A percentile compares a stretch with the other conserved stretches of the same genome.
Evolutionary conservation across 495 filamentous ascomycete genomes (phyloP).

Genomic region (Penicillium paxilli): DNA sequence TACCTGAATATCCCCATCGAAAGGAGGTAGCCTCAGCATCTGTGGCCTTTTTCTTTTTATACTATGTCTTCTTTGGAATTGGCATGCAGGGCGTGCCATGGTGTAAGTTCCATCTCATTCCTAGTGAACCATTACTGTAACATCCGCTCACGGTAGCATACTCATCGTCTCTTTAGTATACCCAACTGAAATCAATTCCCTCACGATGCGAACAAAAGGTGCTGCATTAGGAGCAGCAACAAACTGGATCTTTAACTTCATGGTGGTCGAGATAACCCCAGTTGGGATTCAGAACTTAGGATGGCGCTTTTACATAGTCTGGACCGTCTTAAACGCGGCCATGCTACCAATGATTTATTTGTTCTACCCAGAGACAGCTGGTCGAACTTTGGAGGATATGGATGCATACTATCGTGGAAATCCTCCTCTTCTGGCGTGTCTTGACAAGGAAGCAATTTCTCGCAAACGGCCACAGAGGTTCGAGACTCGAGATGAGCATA

Average conservation of each 20-base stretch:
- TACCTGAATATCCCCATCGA: slow-evolving; percentile 15
- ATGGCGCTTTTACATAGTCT: slow-evolving; percentile 29
- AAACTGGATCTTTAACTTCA: slow-evolving; percentile 62
- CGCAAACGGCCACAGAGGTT: slow-evolving; percentile 4
- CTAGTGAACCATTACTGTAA: too few species aligned
- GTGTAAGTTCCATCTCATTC: slow-evolving; percentile 22
- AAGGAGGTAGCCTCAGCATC: slow-evolving; percentile 33
- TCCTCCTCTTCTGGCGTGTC: slow-evolving; percentile 9
- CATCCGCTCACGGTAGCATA: too few species aligned
- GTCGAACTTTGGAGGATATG: slow-evolving; percentile 30
- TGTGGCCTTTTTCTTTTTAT: slow-evolving; percentile 51
- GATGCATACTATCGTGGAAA: slow-evolving; percentile 14
- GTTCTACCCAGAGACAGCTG: slow-evolving; percentile 52
- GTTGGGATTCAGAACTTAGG: slow-evolving; percentile 31
- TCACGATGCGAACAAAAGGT: slow-evolving; percentile 57
- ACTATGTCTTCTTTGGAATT: slow-evolving; percentile 50
- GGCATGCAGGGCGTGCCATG: slow-evolving; percentile 43
- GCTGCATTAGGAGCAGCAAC: slow-evolving; percentile 54
- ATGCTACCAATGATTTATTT: slow-evolving; percentile 46
- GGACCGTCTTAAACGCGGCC: slow-evolving; percentile 21
- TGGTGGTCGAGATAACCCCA: slow-evolving; percentile 62
- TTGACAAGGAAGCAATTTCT: slow-evolving; percentile 12
- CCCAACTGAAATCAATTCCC: slow-evolving; percentile 60
- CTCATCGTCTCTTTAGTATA: slow-evolving; percentile 37
- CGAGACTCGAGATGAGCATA: slow-evolving; percentile 3